Conservation (phyloP, 805 yeast species). For the Jamesozyma jinghongensis region DNA sequence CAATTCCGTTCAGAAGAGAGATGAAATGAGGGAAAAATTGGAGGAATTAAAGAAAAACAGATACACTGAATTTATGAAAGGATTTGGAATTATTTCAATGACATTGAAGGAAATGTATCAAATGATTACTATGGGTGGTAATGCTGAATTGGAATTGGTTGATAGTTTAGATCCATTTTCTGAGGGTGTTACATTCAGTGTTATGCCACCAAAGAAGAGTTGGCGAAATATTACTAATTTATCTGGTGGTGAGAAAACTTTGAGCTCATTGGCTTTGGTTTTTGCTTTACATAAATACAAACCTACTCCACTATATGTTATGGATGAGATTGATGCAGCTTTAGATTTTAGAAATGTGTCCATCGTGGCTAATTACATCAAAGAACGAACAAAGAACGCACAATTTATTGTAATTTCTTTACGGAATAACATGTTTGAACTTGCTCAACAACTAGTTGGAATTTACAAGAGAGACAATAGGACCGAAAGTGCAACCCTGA, state of each 20-base stretch:
- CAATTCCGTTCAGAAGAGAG: slow-evolving; percentile 56
- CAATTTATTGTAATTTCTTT: slow-evolving; percentile 93
- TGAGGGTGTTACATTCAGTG: slow-evolving; percentile 93
- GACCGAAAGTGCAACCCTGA: slow-evolving; percentile 76
- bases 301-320: slow-evolving; percentile 94
- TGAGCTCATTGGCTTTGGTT: slow-evolving; percentile 88
- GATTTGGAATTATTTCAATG: slow-evolving; percentile 76
- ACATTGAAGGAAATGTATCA: slow-evolving; percentile 95
- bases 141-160: slow-evolving; percentile 92
- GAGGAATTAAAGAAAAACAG: slow-evolving; percentile 68
- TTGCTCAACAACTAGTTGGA: slow-evolving; percentile 90
- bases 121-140: slow-evolving; percentile 98
- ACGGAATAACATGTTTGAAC: slow-evolving; percentile 95
- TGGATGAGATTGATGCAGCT: slow-evolving; percentile 99
- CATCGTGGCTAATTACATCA: slow-evolving; percentile 94
- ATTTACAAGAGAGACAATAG: slow-evolving; percentile 86
- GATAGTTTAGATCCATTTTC: slow-evolving; percentile 97
- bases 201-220: slow-evolving; percentile 97
- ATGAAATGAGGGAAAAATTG: slow-evolving; percentile 47
- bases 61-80: slow-evolving; percentile 85
- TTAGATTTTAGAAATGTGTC: slow-evolving; percentile 94
- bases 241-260: slow-evolving; percentile 96
- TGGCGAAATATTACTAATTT: slow-evolving; percentile 94
- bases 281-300: slow-evolving; percentile 93
- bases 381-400: slow-evolving; percentile 90